Evolutionary conservation across 352 stramenopile genomes (phyloP), one percentile per base, ranked within the genome.

Genomic region (Aphanomyces invadans): DNA sequence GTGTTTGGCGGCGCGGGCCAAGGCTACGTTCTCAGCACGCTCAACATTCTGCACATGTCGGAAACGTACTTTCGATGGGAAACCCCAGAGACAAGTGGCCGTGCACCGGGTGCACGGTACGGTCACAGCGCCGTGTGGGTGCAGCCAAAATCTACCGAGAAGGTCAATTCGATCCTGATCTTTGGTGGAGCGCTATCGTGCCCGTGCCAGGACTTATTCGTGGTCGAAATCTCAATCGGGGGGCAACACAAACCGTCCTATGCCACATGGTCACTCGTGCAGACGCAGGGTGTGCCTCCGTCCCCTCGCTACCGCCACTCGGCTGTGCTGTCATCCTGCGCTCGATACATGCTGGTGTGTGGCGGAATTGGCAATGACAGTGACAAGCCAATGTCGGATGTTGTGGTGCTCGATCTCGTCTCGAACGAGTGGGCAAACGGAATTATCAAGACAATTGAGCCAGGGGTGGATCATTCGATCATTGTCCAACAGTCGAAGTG

Each of bases 61-160:
- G 49, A 57, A 26, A 57, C 49, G 49, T 57, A 57, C 49, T n/a
- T 57, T 21, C 49, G 49, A 33, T 57, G 49, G 49, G 49, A 57
- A 38, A 57, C 49, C 49, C 49, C 49, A 7, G 49, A 57, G 11
- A 36, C 12, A 9, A 7, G 17, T 38, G 49, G 49, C 4, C 4
- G 19, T n/a, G 36, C 7, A 11, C 49, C 49, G 17, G 29, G 49
- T 33, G 49, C 49, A 21, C 49, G 49, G 12, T 57, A 57, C 49
- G 49, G 49, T n/a, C 49, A 57, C 49, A 57, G 49, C 25, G 49
- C 49, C 49, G 49, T 57, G 49, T 57, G 49, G 49, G 11, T 57
- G 7, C 49, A 38, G 25, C 49, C 49, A 29, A n/a, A n/a, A 12
- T 15, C 23, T 29, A 21, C 49, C 5, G n/a, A 9, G 29, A 36